These are phyloP conservation scores for Aspergillus persii DNA, from an alignment of 2,329 filamentous ascomycete genomes.

Conservation along the genomic window DNA sequence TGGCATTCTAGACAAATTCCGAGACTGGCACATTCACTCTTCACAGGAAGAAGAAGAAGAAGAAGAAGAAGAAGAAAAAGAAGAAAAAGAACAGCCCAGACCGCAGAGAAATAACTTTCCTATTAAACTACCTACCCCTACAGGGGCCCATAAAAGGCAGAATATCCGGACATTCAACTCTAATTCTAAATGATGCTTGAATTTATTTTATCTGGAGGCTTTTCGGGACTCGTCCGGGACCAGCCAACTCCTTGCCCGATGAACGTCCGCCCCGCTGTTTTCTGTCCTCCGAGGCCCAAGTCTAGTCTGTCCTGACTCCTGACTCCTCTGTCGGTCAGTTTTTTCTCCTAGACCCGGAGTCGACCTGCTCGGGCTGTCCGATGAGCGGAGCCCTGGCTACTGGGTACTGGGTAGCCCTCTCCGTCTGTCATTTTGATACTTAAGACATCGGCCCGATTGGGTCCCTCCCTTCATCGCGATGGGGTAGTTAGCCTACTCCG, in stretches of 20 bases:
- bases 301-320: not conserved
- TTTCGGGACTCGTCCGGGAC: constrained; percentile 18
- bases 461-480: not conserved
- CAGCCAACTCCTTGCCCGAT: constrained; percentile 12
- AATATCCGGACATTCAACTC: not conserved
- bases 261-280: constrained; percentile 16
- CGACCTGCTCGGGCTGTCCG: constrained; percentile 2
- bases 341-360: not conserved
- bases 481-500: not conserved
- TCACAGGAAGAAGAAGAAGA: too few relatives aligned
- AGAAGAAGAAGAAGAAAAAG: not conserved
- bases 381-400: constrained; percentile 7
- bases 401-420: not conserved
- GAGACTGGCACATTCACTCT: not conserved
- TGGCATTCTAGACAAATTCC: not conserved
- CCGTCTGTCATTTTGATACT: not conserved
- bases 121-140: not conserved
- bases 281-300: not conserved
- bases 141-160: not conserved
- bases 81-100: not conserved
- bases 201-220: not conserved
- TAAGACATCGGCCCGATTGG: constrained; percentile 1
- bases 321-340: not conserved
- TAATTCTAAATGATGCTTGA: not conserved
- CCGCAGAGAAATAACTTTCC: not conserved